A percentile compares a stretch with the other conserved stretches of the same genome.
Conservation (phyloP, 78 protist genomes). For the Cavenderia fasciculata region DNA sequence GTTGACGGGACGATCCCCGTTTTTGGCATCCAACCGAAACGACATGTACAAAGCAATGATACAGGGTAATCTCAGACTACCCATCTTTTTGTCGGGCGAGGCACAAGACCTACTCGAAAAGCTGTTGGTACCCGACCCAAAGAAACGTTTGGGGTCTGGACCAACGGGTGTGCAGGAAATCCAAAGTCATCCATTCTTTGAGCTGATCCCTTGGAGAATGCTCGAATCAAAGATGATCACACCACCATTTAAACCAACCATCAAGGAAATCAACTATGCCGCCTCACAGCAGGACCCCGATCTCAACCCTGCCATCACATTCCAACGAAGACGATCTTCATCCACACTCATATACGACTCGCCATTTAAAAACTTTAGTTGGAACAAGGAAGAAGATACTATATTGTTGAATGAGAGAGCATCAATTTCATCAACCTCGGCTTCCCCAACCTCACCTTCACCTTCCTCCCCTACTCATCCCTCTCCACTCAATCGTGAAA, state of each 20-base stretch:
- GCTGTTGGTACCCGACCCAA: slow-evolving; percentile 47
- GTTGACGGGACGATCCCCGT: slow-evolving; percentile 86
- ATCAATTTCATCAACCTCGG: slow-evolving; percentile 26
- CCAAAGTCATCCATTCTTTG: slow-evolving; percentile 63
- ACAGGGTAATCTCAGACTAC: slow-evolving; percentile 75
- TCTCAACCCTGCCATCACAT: slow-evolving; percentile 50
- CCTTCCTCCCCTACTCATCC: slow-evolving; percentile 34
- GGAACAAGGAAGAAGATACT: slow-evolving; percentile 54
- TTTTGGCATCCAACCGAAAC: slow-evolving; percentile 55
- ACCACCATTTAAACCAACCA: slow-evolving; percentile 83
- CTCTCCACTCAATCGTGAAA: no score
- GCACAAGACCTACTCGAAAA: slow-evolving; percentile 68
- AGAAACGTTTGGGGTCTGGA: slow-evolving; percentile 36
- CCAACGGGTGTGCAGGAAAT: slow-evolving; percentile 56
- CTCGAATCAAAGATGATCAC: slow-evolving; percentile 62
- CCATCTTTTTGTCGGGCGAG: slow-evolving; percentile 51
- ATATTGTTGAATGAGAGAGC: background rate
- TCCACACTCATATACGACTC: slow-evolving; percentile 6
- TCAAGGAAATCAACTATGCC: background rate
- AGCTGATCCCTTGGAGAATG: slow-evolving; percentile 74
- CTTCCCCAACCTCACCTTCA: slow-evolving; percentile 25
- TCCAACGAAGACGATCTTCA: slow-evolving; percentile 27
- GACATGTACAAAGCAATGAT: slow-evolving; percentile 84
- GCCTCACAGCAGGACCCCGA: slow-evolving; percentile 33
- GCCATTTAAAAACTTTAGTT: slow-evolving; percentile 49